phyloP scores from a whole-genome alignment of 768 basidiomycete genomes.

The Tremella yokohamensis region DNA sequence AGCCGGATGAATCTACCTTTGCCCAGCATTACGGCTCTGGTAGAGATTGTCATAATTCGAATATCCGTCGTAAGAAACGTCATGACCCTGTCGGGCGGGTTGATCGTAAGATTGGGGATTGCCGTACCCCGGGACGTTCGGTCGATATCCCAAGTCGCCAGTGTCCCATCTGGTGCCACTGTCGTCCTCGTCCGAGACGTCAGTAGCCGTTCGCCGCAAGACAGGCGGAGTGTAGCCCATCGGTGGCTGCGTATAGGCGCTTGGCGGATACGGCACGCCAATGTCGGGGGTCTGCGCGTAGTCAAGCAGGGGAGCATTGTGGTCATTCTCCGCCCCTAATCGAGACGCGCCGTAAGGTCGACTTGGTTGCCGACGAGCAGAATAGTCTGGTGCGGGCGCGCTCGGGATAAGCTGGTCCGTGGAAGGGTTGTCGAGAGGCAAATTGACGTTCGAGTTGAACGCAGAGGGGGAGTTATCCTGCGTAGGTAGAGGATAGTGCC shows the following conservation, averaged over 20 bases:
- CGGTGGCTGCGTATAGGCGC: slow-evolving; percentile 38
- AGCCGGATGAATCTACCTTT: no score
- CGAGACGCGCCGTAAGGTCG: slow-evolving; percentile 19
- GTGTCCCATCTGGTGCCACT: slow-evolving; percentile 8
- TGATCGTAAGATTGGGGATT: no score
- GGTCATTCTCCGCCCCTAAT: neutral
- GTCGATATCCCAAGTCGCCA: slow-evolving; percentile 6
- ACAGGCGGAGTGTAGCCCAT: slow-evolving; percentile 38
- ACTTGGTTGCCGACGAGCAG: slow-evolving; percentile 18
- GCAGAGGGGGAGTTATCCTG: slow-evolving; percentile 11
- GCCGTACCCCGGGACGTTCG: no score
- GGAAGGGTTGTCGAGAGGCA: slow-evolving; percentile 37
- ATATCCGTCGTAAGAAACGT: no score
- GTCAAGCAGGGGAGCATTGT: slow-evolving; percentile 25
- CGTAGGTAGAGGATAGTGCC: slow-evolving; percentile 31
- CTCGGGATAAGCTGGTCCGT: slow-evolving; percentile 38
- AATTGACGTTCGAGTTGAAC: slow-evolving; percentile 25
- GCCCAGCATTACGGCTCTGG: no score
- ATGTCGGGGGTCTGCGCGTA: slow-evolving; percentile 15
- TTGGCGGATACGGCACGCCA: slow-evolving; percentile 38
- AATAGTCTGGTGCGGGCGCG: neutral
- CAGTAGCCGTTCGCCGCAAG: slow-evolving; percentile 14
- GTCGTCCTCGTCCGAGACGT: slow-evolving; percentile 8
- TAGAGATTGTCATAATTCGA: no score
- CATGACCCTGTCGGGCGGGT: no score